Percentiles rank a stretch among this genome's conserved stretches.
These are phyloP conservation scores for Alnus rubra DNA, from an alignment of 306 rosid genomes.

Conservation along the genomic window DNA sequence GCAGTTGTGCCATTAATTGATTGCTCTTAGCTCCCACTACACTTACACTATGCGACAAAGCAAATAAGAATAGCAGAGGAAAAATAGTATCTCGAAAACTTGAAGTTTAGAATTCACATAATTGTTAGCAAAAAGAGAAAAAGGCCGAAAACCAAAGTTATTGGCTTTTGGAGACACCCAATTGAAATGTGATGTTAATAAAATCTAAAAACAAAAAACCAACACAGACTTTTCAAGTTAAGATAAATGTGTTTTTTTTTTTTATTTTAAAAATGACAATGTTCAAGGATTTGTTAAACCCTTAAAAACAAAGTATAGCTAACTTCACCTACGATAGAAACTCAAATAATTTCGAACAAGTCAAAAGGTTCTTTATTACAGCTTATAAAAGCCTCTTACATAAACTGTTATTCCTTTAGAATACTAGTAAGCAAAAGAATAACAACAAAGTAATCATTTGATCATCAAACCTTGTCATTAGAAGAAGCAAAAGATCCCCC, in stretches of 20 bases:
- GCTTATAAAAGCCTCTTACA: not conserved
- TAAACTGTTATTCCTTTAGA: not conserved
- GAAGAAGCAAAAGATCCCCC: conserved; percentile 53
- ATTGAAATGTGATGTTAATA: too few species aligned
- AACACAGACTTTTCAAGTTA: not conserved
- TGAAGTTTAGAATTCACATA: too few species aligned
- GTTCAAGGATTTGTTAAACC: not conserved
- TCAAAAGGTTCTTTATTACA: not conserved
- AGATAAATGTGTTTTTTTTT: not conserved
- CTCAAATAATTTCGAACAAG: not conserved
- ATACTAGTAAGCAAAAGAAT: not conserved
- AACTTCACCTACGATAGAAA: not conserved
- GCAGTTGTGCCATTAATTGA: too few species aligned
- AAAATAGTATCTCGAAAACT: too few species aligned
- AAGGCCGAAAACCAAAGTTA: too few species aligned
- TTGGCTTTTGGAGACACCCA: too few species aligned
- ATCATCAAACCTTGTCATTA: conserved; percentile 48
- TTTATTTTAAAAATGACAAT: too few species aligned
- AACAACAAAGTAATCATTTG: not conserved
- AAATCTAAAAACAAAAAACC: not conserved
- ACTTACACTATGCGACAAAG: too few species aligned
- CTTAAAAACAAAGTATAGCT: too few species aligned
- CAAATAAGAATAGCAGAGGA: too few species aligned
- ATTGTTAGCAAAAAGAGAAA: too few species aligned
- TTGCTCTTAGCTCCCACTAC: too few species aligned